phyloP scores from a whole-genome alignment of 2,329 filamentous ascomycete genomes.

The Pseudogymnoascus sp. region DNA sequence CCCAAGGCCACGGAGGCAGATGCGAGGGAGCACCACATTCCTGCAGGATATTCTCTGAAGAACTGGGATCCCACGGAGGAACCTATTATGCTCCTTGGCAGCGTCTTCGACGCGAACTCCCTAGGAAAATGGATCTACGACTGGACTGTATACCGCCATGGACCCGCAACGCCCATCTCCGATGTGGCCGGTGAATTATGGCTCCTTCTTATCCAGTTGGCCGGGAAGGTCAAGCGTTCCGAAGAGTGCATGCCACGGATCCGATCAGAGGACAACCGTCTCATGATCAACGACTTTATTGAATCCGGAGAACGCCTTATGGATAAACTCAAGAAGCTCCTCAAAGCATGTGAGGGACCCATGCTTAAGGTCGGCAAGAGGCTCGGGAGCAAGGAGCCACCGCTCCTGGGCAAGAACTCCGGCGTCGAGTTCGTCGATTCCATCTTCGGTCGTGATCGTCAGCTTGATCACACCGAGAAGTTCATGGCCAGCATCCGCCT shows the following conservation, averaged over 20 bases:
- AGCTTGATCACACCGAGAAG: slow-evolving; percentile 82
- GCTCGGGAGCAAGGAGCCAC: slow-evolving; percentile 46
- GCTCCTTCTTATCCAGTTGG: slow-evolving; percentile 87
- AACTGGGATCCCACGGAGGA: slow-evolving; percentile 96
- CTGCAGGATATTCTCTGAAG: slow-evolving; percentile 85
- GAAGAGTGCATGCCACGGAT: slow-evolving; percentile 70
- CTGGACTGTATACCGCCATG: slow-evolving; percentile 91
- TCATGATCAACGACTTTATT: slow-evolving; percentile 85
- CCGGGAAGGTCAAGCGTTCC: slow-evolving; percentile 86
- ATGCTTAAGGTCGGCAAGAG: slow-evolving; percentile 89
- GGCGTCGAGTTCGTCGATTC: slow-evolving; percentile 94
- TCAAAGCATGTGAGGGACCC: slow-evolving; percentile 85
- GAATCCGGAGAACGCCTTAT: slow-evolving; percentile 80
- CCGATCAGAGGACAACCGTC: slow-evolving; percentile 61
- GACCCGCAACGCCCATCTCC: slow-evolving; percentile 70
- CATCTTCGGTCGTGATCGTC: slow-evolving; percentile 84
- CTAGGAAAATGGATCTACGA: slow-evolving; percentile 99
- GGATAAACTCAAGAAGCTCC: slow-evolving; percentile 72
- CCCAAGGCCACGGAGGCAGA: slow-evolving; percentile 50
- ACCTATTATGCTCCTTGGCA: slow-evolving; percentile 87
- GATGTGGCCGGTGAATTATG: slow-evolving; percentile 92
- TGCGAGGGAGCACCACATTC: slow-evolving; percentile 62
- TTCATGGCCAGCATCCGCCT: slow-evolving; percentile 82
- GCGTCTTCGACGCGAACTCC: slow-evolving; percentile 95
- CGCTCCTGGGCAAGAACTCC: slow-evolving; percentile 71